A percentile compares a stretch with the other conserved stretches of the same genome.
Evolutionary conservation across 306 rosid species (phyloP).

Genomic region (Abrus pulchellus): DNA sequence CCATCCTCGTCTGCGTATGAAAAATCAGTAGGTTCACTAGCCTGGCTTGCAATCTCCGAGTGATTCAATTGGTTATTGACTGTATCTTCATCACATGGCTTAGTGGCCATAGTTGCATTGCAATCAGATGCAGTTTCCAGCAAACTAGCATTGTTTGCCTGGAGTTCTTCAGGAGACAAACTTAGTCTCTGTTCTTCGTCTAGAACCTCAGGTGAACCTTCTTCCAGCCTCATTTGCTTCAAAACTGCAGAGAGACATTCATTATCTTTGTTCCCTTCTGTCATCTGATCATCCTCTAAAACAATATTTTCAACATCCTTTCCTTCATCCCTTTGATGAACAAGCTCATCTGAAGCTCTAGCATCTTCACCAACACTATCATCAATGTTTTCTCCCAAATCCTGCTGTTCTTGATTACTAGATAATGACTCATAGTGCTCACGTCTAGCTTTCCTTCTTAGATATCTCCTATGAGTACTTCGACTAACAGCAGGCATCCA

Average conservation of each 20-base stretch:
- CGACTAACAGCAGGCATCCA: conserved; percentile 95
- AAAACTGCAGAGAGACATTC: conserved; percentile 59
- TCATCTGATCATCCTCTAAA: conserved; percentile 50
- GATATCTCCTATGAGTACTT: conserved; percentile 86
- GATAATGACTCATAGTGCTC: conserved; percentile 58
- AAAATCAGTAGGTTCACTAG: conserved; percentile 65
- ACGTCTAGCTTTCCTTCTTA: conserved; percentile 85
- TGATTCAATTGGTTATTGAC: conserved; percentile 53
- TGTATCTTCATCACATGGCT: conserved; percentile 49
- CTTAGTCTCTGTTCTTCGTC: conserved; percentile 47
- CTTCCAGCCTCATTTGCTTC: conserved; percentile 66
- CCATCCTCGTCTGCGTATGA: conserved; percentile 68
- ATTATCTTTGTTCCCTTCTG: conserved; percentile 52
- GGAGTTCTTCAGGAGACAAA: conserved; percentile 41
- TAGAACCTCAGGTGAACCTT: conserved; percentile 53
- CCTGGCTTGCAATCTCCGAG: conserved; percentile 66
- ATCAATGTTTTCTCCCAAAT: conserved; percentile 50
- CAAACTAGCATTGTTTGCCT: conserved; percentile 26
- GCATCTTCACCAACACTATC: conserved; percentile 49
- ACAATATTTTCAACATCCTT: conserved; percentile 40
- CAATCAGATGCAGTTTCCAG: conserved; percentile 36
- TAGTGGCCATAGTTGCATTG: conserved; percentile 39
- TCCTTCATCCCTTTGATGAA: conserved; percentile 47
- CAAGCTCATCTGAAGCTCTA: conserved; percentile 46
- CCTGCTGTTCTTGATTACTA: conserved; percentile 59